A percentile compares a stretch with the other conserved stretches of the same genome.
These are phyloP conservation scores for Epithele typhae DNA, from an alignment of 768 basidiomycete species.

Conservation along the genomic window DNA sequence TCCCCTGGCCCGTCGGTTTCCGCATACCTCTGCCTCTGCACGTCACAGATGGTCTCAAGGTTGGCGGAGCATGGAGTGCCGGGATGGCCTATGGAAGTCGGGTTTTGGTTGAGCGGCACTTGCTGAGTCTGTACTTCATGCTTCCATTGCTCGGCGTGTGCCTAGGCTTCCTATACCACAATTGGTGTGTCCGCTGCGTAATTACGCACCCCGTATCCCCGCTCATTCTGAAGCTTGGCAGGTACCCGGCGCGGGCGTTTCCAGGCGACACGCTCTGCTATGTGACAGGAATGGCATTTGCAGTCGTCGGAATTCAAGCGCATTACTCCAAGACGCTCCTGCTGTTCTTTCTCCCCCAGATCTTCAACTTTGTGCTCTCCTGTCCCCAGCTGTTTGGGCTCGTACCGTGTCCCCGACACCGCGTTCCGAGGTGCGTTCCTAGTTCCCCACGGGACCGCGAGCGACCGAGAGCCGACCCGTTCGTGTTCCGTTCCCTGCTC, in stretches of 20 bases:
- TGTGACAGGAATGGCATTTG: slow-evolving; percentile 97
- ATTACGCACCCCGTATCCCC: too few species aligned
- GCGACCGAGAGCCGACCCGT: too few species aligned
- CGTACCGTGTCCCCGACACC: slow-evolving; percentile 91
- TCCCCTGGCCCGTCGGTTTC: slow-evolving; percentile 83
- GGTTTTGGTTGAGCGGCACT: slow-evolving; percentile 85
- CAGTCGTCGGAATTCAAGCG: slow-evolving; percentile 94
- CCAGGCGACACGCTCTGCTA: slow-evolving; percentile 98
- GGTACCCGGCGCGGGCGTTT: slow-evolving; percentile 95
- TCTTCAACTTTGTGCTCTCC: slow-evolving; percentile 95
- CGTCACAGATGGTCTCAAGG: slow-evolving; percentile 59
- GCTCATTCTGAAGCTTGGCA: too few species aligned
- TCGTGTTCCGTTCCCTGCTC: background rate
- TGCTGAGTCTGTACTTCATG: slow-evolving; percentile 98
- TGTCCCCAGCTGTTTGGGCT: slow-evolving; percentile 93
- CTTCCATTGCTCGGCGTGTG: slow-evolving; percentile 90
- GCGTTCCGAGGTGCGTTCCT: slow-evolving; percentile 73
- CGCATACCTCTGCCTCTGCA: slow-evolving; percentile 69
- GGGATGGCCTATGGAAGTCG: slow-evolving; percentile 84
- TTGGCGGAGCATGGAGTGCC: slow-evolving; percentile 77
- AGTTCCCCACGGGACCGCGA: slow-evolving; percentile 3
- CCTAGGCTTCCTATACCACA: slow-evolving; percentile 87
- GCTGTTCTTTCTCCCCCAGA: slow-evolving; percentile 95
- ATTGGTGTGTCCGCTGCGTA: slow-evolving; percentile 61
- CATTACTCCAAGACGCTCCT: slow-evolving; percentile 97